Base-by-base conservation (phyloP, 108 stramenopile species). In the Fistulifera pelliculosa region DNA sequence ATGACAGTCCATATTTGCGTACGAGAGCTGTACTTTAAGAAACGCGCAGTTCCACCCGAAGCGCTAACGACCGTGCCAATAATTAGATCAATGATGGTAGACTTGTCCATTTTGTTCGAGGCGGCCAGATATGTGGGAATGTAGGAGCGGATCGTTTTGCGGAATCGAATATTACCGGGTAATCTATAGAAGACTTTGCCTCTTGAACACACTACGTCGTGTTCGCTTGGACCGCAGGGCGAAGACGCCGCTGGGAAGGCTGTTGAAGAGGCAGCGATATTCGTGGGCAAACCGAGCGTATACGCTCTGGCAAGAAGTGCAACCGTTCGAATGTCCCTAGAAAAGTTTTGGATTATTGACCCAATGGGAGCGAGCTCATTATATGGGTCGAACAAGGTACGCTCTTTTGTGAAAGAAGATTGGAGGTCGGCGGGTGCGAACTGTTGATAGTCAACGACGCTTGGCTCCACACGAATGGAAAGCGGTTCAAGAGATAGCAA, bases 131-230 rank as follows among this genome's bases (percentile, higher is more conserved):
- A 66, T 1, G 17, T 27, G 11, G 15, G n/a, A 13, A 41, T 39
- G 16, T 60, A 47, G 13, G 45, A 19, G 14, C 44, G 21, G 38
- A 66, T 52, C 40, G 59, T 45, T 10, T 22, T 26, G 1, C 65
- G 58, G 31, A 66, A 47, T 1, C 43, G 41, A 11, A 25, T 1
- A 27, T 66, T 66, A 31, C 61, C 61, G 8, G 61, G 38, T 17
- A 23, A 18, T 16, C 53, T 54, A 40, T 53, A 31, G 22, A 17
- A 22, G 50, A 17, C 52, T 19, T 52, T 31, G 1, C 61, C 61
- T 43, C 61, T 31, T 4, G 35, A 51, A 17, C 51, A 62, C 19
- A 62, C 31, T 2, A 53, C 52, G 22, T 62, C 61, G 38, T 54
- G 19, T 47, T 49, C 19, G 15, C 7, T 35, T 8, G 31, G 31